Base-by-base conservation (phyloP, 768 basidiomycete genomes). In the Ramaria sp. region DNA sequence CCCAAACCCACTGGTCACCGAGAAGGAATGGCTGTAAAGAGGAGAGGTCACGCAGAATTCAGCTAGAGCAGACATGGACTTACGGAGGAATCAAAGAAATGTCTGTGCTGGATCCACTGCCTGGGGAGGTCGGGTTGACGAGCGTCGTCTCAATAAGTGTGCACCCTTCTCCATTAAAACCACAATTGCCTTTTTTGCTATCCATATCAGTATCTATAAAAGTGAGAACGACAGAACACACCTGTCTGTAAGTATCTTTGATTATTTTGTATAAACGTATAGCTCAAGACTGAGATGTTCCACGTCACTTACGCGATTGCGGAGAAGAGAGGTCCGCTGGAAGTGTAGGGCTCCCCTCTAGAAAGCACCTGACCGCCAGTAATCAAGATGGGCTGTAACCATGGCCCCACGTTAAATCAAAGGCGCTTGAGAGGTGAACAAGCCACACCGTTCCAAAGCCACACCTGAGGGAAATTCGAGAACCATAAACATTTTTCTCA, bases 21-120 rank as follows among this genome's bases (percentile, higher is more conserved):
- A 72, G 60, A 63, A 72, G 0, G 32, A 50, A 53, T 77, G 74
- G 18, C 74, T 76, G 38, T 13, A 27, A 27, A 57, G 38, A 55
- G 12, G 36, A 20, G 25, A 7, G n/a, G 59, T 60, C 12, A 60
- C 61, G 13, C 16, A 48, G 27, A 34, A 52, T 25, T n/a, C 20
- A 25, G 37, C 18, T 48, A 56, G 25, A 24, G 20, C 10, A 49
- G 41, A 51, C 30, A 5, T 38, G 10, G 39, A 57, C 70, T 49
- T 50, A 76, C 73, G 72, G 73, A 3, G 59, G 3, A 51, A 80
- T 77, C 57, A 80, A 65, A 58, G 77, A 72, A 50, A 79, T 64
- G 58, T 79, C 78, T 5, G 66, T 61, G 37, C 69, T 72, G 9
- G 77, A 75, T 9, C 76, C 77, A 58, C 71, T 66, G 1, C 77